A percentile compares a stretch with the other conserved stretches of the same genome.
Evolutionary conservation across 495 filamentous ascomycete genomes (phyloP).

Genomic region (Melanomma pulvis-pyrius): DNA sequence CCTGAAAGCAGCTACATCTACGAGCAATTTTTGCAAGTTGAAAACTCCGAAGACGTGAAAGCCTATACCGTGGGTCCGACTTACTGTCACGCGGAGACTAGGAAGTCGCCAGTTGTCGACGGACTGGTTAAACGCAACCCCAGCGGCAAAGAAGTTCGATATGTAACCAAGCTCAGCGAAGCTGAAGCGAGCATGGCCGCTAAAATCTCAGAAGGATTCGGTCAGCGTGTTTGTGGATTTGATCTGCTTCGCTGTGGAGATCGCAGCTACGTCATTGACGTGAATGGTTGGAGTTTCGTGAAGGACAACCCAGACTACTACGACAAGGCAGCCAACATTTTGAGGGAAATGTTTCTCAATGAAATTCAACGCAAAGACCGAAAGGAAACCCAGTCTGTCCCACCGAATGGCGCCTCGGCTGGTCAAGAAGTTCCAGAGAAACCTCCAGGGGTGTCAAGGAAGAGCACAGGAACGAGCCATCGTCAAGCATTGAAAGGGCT

Average conservation of each 20-base stretch:
- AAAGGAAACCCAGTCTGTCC: slow-evolving; percentile 35
- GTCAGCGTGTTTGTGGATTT: slow-evolving; percentile 94
- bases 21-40: slow-evolving; percentile 92
- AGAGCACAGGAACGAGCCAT: slow-evolving; percentile 45
- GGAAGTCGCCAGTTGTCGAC: slow-evolving; percentile 96
- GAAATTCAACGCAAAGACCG: slow-evolving; percentile 66
- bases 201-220: slow-evolving; percentile 89
- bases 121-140: slow-evolving; percentile 94
- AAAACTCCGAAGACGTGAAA: slow-evolving; percentile 97
- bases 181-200: slow-evolving; percentile 85
- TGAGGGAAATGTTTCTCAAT: slow-evolving; percentile 81
- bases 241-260: slow-evolving; percentile 86
- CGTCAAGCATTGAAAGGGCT: slow-evolving; percentile 50
- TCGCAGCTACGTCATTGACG: slow-evolving; percentile 96
- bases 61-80: slow-evolving; percentile 94
- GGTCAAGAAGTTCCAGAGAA: slow-evolving; percentile 34
- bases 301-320: slow-evolving; percentile 99
- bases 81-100: slow-evolving; percentile 94
- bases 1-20: slow-evolving; percentile 84
- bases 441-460: slow-evolving; percentile 41
- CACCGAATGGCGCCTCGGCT: background rate
- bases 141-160: slow-evolving; percentile 94
- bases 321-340: slow-evolving; percentile 80
- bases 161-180: slow-evolving; percentile 78
- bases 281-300: slow-evolving; percentile 99